Base-by-base conservation (phyloP, 805 yeast genomes). In the Pichia cephalocereana region DNA sequence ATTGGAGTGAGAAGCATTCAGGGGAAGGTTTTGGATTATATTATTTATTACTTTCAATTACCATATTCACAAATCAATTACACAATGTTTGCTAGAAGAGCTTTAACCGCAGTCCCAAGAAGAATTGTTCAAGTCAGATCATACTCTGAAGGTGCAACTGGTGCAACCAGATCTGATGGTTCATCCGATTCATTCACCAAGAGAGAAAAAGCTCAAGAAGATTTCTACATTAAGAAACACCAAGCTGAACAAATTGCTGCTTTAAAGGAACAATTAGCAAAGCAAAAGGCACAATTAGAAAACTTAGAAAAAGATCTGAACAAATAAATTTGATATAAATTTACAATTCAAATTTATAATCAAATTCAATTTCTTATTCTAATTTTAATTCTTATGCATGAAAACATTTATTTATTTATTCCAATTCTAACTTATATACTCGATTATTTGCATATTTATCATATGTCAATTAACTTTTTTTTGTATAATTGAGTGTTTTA, bases 201-300 rank as follows among this genome's bases (percentile, higher is more conserved):
- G 67, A 89, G 95, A 67, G 99, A 93, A 76, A 83, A 79, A 70
- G 96, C 96, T 54, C 82, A 82, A 64, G 99, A 91, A 74, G 88
- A 84, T 65, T 75, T 72, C 60, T 90, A 81, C 73, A 74, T 89
- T 69, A 86, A 80, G 70, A 82, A 87, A 71, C 96, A 85, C 65
- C 96, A 91, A 74, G 84, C 83, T 65, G 96, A 88, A 68, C 88
- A 84, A 74, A 74, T 89, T 66, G 81, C 78, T 62, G 76, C 77
- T 44, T 78, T 89, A 67, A 83, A 74, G 67, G 88, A 84, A 65
- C 78, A 83, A 62, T 75, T 89, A 66, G 79, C 82, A 67, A 74
- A 84, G 70, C 93, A 82, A 66, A 82, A 81, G 74, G 74, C 77
- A 54, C 70, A 74, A 54, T 68, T 78, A 54, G 73, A 68, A 45